A percentile compares a stretch with the other conserved stretches of the same genome.
Conservation (phyloP, 2,329 filamentous ascomycete species). For the Colletotrichum gloeosporioides region DNA sequence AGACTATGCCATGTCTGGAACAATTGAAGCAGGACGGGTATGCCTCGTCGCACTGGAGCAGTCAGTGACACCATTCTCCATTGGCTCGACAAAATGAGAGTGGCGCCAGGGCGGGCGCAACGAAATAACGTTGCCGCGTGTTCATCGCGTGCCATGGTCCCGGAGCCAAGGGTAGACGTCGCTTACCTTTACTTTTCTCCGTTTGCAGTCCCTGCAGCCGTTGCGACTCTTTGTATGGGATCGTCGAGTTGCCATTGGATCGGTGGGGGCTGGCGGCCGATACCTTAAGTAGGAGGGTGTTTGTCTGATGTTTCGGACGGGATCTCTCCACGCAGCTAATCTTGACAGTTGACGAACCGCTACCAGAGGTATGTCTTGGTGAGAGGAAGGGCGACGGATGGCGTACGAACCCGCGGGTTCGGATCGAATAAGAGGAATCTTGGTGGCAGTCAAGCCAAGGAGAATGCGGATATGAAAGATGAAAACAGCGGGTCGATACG, state of each 20-base stretch:
- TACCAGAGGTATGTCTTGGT: not conserved
- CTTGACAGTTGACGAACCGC: not conserved
- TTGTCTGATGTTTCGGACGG: not conserved
- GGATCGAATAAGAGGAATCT: not conserved
- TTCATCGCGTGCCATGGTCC: not conserved
- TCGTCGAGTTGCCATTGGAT: slow-evolving; percentile 24
- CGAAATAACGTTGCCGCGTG: not conserved
- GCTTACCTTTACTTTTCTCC: slow-evolving; percentile 37
- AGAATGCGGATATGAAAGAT: not conserved
- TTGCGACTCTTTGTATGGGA: slow-evolving; percentile 38
- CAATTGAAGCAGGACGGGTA: slow-evolving; percentile 35
- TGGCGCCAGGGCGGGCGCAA: not conserved
- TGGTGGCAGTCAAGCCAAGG: not conserved
- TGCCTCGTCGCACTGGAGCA: slow-evolving; percentile 28
- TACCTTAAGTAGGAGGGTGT: not conserved
- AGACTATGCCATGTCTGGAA: slow-evolving; percentile 29
- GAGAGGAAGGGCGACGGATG: not conserved
- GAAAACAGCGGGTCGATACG: not conserved
- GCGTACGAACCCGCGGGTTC: slow-evolving; percentile 9
- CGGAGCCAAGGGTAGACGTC: not conserved
- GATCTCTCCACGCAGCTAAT: not conserved
- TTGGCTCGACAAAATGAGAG: not conserved
- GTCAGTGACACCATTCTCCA: not conserved
- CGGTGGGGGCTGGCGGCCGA: too few relatives aligned
- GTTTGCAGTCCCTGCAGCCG: slow-evolving; percentile 36